Base-by-base conservation (phyloP, 768 basidiomycete genomes). In the Termitomyces sp. region DNA sequence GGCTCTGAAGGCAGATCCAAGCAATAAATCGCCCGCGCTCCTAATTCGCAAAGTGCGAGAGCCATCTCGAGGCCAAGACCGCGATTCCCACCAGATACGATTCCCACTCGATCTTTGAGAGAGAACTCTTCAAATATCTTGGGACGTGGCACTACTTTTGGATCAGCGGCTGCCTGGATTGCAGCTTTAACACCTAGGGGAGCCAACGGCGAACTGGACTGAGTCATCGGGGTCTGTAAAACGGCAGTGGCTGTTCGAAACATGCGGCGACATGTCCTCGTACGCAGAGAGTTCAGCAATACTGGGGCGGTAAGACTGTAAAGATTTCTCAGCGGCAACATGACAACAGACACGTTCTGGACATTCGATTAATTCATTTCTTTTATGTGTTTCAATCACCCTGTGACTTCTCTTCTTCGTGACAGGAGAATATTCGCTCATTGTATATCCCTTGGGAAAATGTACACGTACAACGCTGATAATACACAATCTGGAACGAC, bases 11-110 rank as follows among this genome's bases (percentile, higher is more conserved):
- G 80, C 14, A 88, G 73, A 71, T 89, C 89, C 7, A 89, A 73
- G 68, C 87, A 89, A 70, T 90, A 89, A 29, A 89, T 79, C 0
- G 78, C 84, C 12, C 82, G 79, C 4, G 86, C 87, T 31, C 91
- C 90, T 17, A 84, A 86, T 74, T 92, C 91, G 51, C 83, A 82
- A 46, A 92, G 72, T 4, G 86, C 83, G 59, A 91, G 74, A 38
- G 88, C 88, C 86, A 89, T 88, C 75, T 93, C 91, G 9, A 93
- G 82, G 4, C 91, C 91, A 17, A 92, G 80, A 0, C 91, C 87
- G 50, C 86, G 74, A 59, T 86, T 83, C 0, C 81, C 86, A 1
- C 87, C 87, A 0, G 86, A 83, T 15, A 88, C 83, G 43, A 88
- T 77, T 15, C 79, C 85, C 4, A 87, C 84, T 0, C 83, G 79